Evolutionary conservation across 2,329 filamentous ascomycete genomes (phyloP).

Genomic region (Xylariomycetidae sp.): DNA sequence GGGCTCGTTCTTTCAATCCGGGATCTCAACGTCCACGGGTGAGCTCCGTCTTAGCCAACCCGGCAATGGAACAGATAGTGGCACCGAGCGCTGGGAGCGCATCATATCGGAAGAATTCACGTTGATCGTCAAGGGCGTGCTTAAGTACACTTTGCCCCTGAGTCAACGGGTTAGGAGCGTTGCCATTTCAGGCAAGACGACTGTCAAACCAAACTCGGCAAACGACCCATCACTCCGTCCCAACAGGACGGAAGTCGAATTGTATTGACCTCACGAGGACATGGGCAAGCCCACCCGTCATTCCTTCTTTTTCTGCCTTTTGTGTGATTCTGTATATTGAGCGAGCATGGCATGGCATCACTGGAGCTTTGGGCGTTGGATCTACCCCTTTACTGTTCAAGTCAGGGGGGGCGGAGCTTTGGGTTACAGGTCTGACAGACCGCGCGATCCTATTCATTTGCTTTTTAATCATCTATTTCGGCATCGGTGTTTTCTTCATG

Average conservation of each 20-base stretch:
- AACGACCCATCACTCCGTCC: conserved; percentile 41
- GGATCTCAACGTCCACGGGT: conserved; percentile 66
- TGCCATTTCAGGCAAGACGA: conserved; percentile 52
- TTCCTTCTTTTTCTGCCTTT: conserved; percentile 20
- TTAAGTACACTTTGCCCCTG: conserved; percentile 70
- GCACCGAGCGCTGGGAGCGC: conserved; percentile 80
- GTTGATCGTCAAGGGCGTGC: conserved; percentile 81
- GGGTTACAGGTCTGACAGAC: too few relatives aligned
- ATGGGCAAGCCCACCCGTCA: conserved; percentile 18
- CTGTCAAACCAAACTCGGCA: conserved; percentile 57
- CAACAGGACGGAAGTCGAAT: conserved; percentile 31
- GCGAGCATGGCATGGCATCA: conserved; percentile 30
- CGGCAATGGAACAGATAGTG: conserved; percentile 83
- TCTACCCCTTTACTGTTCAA: too few relatives aligned
- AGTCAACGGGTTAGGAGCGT: conserved; percentile 55
- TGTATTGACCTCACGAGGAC: conserved; percentile 15
- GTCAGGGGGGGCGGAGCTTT: too few relatives aligned
- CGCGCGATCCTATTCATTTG: too few relatives aligned
- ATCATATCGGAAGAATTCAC: conserved; percentile 91
- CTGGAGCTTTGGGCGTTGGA: conserved; percentile 28
- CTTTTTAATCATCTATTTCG: too few relatives aligned
- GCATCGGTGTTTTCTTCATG: too few relatives aligned
- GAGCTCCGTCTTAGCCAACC: conserved; percentile 77
- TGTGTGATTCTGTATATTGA: conserved; percentile 31
- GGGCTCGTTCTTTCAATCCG: conserved; percentile 76